Base-by-base conservation (phyloP, 2,329 filamentous ascomycete species). In the Trichoderma hamatum region DNA sequence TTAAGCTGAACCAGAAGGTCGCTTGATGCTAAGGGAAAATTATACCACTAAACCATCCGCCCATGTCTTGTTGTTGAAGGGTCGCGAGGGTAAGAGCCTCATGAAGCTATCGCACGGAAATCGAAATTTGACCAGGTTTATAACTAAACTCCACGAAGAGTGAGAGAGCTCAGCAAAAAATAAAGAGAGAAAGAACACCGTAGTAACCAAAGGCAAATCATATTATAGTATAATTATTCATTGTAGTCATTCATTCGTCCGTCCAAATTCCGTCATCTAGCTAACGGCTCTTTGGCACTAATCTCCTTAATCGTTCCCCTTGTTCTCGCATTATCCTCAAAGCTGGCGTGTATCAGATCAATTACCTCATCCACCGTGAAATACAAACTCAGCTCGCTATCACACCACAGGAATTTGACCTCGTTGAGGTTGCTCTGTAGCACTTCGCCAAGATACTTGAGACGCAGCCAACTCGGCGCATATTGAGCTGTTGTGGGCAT, bases 381-480 rank as follows among this genome's bases (percentile, higher is more conserved):
- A 76, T 90, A 89, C 46, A 90, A 76, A 71, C 88, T 89, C 52
- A 91, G 80, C 76, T 90, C 88, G 77, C 88, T 88, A 71, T 91
- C 88, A 73, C 86, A 83, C 89, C 89, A 91, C 46, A 91, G 77
- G 71, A 82, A 90, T 69, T 82, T 83, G 68, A 91, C 85, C 71
- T 90, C 89, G 71, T 85, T 85, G 65, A 90, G 80, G 74, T 90
- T 90, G 72, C 88, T 89, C 80, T 91, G 88, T 72, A 91, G 80
- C 32, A 90, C 85, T 76, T 90, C 86, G 71, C 85, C 85, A 21
- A 91, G 80, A 73, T 87, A 90, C 77, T 90, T 88, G 70, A 91
- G 82, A 60, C 88, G 84, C 69, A 90, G 80, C 89, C 89, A 91
- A 60, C 83, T 84, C 3, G 83, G 81, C 4, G 87, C 87, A 71